Evolutionary conservation across 768 basidiomycete genomes (phyloP).

Genomic region (Russula sp.): DNA sequence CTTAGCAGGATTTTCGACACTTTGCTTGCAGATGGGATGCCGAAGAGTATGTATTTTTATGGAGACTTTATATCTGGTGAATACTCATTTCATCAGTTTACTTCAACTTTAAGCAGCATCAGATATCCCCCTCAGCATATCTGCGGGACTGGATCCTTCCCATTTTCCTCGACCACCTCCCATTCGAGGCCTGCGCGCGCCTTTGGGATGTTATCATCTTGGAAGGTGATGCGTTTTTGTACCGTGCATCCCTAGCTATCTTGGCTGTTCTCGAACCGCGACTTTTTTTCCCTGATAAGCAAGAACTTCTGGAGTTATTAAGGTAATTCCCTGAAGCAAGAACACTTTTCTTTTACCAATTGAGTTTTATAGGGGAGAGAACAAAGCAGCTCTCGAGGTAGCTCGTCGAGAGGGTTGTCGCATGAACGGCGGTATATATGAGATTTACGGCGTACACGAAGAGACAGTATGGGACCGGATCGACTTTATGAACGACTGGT

Average conservation of each 20-base stretch:
- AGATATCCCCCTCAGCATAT: constrained; percentile 81
- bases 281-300: constrained; percentile 80
- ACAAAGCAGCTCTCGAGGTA: constrained; percentile 74
- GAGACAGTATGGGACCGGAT: constrained; percentile 81
- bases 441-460: constrained; percentile 80
- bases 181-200: constrained; percentile 83
- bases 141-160: constrained; percentile 76
- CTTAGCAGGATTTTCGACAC: constrained; percentile 79
- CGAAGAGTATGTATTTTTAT: constrained; percentile 58
- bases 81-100: constrained; percentile 49
- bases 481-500: constrained; percentile 81
- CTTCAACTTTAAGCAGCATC: constrained; percentile 92
- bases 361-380: constrained; percentile 55
- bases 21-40: constrained; percentile 86
- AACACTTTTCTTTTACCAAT: background rate
- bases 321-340: constrained; percentile 35
- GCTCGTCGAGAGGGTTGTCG: constrained; percentile 62
- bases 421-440: constrained; percentile 69
- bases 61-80: background rate
- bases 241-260: constrained; percentile 76
- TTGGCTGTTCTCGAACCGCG: constrained; percentile 78
- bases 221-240: constrained; percentile 87
- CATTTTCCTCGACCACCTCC: constrained; percentile 78
- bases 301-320: constrained; percentile 71
- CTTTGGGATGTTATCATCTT: constrained; percentile 84